Conservation (phyloP, 2,329 filamentous ascomycete species). For the Cordyceps pruinosa region DNA sequence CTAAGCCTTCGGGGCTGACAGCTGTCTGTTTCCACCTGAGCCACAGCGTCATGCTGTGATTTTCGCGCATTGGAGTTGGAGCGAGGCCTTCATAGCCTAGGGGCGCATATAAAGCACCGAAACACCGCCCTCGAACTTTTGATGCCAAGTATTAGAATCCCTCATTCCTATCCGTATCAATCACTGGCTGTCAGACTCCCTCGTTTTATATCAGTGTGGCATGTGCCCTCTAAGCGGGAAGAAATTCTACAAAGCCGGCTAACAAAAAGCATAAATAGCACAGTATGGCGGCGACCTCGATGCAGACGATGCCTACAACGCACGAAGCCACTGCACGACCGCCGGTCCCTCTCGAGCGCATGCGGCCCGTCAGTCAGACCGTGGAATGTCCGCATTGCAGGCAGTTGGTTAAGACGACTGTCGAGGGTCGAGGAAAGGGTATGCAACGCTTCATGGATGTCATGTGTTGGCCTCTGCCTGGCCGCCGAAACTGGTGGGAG, state of each 20-base stretch:
- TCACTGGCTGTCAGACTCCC: too few species aligned
- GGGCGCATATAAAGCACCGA: neutral
- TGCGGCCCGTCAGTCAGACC: constrained; percentile 14
- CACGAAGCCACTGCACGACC: neutral
- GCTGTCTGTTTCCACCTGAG: neutral
- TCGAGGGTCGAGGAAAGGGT: constrained; percentile 17
- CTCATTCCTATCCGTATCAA: too few species aligned
- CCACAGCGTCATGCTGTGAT: neutral
- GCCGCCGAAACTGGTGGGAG: constrained; percentile 14
- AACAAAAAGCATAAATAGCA: neutral
- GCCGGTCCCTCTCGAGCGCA: neutral
- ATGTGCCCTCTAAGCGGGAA: too few species aligned
- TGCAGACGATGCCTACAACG: neutral
- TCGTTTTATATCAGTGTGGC: too few species aligned
- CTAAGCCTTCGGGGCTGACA: neutral
- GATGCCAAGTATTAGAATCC: too few species aligned
- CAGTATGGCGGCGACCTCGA: neutral
- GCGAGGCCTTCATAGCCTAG: too few species aligned
- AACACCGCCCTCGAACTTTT: too few species aligned
- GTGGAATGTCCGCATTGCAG: constrained; percentile 24
- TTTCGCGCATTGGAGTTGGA: too few species aligned
- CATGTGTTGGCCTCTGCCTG: constrained; percentile 22
- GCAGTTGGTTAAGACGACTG: constrained; percentile 14
- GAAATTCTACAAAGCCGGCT: too few species aligned
- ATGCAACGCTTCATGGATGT: constrained; percentile 23